Evolutionary conservation across 768 basidiomycete genomes (phyloP), one percentile per base, ranked within the genome.

Genomic region (Strobilomyces dryophilus): DNA sequence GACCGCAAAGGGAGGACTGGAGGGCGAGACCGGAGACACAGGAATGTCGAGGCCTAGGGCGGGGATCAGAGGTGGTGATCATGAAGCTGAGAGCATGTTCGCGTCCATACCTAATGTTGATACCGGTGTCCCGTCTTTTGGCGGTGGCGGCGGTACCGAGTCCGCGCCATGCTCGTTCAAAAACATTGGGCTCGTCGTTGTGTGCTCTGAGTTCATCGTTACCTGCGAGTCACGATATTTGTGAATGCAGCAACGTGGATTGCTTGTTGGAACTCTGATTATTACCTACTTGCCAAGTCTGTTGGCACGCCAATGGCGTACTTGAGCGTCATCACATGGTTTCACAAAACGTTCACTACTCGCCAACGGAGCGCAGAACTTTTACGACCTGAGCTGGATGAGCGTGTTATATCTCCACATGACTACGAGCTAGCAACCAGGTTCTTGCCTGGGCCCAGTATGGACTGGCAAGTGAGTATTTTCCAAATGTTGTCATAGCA

Each of bases 391-490:
- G 68, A 70, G 41, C 49, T 71, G 14, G 70, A 70, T 29, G 67
- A 59, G 15, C 56, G 54, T 4, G 50, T 65, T 26, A 44, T 70
- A 17, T 59, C 68, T 18, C 61, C 59, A 18, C 76, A 74, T 49
- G 85, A 88, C 72, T 86, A 79, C 64, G 74, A 84, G 0, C 65
- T 77, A 11, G 79, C 84, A 5, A 62, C 73, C 52, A 63, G 63
- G 26, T 87, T 86, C 71, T 66, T 83, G 26, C 77, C 83, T 35
- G 76, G 75, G 36, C 59, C 63, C 71, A 58, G 78, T 71, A 65
- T 73, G 31, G 73, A 78, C 55, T 73, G 70, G 56, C 73, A 75
- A 52, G 74, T 79, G 46, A 72, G 77, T 58, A 34, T 29, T 8
- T 24, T 17, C 15, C 34, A 18, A 50, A 17, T 21, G 26, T 45